Base-by-base conservation (phyloP, 2,329 filamentous ascomycete genomes). In the Xylariales sp. region DNA sequence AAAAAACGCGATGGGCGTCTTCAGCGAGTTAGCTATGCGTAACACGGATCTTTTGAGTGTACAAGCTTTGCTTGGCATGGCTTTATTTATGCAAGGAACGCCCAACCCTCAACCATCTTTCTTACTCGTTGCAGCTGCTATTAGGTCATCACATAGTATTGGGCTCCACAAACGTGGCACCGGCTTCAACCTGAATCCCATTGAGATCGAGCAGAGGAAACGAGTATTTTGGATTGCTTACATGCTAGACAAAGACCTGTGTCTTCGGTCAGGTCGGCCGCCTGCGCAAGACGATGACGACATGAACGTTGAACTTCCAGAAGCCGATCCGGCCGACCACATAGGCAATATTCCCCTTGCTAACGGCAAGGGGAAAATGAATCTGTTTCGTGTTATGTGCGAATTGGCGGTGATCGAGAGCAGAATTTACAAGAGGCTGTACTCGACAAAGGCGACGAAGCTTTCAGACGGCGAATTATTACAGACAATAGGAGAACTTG, bases 81-180 rank as follows among this genome's bases (percentile, higher is more conserved):
- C 94, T 2, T 84, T 97, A 16, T 99, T 98, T 81, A 87, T 99
- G 80, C 93, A 97, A 78, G 96, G 96, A 70, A 98, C 96, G 0
- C 95, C 96, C 0, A 99, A 98, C 75, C 96, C 95, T 0, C 96
- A 99, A 74, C 95, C 96, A 1, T 92, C 93, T 1, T 97, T 97
- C 78, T 91, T 97, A 75, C 86, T 98, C 57, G 91, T 98, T 36
- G 93, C 95, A 5, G 93, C 94, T 12, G 96, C 96, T 3, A 95
- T 98, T 72, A 87, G 96, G 60, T 85, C 97, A 23, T 92, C 95
- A 1, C 95, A 98, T 78, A 97, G 91, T 76, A 97, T 99, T 75
- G 96, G 96, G 23, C 85, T 99, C 43, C 96, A 99, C 81, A 97
- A 97, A 81, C 90, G 92, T 61, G 95, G 94, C 4, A 93, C 93